These are phyloP conservation scores for Pleurotus salmoneostramineus DNA, from an alignment of 768 basidiomycete genomes.

Conservation along the genomic window DNA sequence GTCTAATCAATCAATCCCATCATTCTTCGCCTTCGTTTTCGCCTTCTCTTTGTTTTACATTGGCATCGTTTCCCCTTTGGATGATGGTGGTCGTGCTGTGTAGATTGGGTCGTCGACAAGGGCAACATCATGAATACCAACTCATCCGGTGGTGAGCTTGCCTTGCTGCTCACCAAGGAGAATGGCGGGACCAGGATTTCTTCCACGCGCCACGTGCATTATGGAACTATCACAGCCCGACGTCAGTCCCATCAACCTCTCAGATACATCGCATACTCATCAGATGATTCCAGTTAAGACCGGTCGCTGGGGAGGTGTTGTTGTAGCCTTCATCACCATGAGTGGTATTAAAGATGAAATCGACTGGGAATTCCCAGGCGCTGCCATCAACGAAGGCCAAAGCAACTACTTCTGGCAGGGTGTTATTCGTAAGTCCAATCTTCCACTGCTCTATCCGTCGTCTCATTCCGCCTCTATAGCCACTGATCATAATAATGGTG, in stretches of 20 bases:
- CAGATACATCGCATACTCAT: not conserved
- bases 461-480: slow-evolving; percentile 23
- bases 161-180: slow-evolving; percentile 58
- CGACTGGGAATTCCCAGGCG: slow-evolving; percentile 83
- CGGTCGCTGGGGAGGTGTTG: slow-evolving; percentile 74
- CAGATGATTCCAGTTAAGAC: slow-evolving; percentile 56
- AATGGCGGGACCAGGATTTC: slow-evolving; percentile 79
- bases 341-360: slow-evolving; percentile 81
- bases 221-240: slow-evolving; percentile 68
- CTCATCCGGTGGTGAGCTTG: slow-evolving; percentile 59
- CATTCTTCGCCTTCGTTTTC: not conserved
- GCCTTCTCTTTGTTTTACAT: no score
- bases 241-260: slow-evolving; percentile 28
- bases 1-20: not conserved
- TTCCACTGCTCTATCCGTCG: not conserved
- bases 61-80: not conserved
- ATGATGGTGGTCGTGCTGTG: not conserved
- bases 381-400: slow-evolving; percentile 59
- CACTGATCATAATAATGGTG: slow-evolving; percentile 41
- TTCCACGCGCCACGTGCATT: slow-evolving; percentile 79
- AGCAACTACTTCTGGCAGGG: slow-evolving; percentile 83
- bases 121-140: slow-evolving; percentile 67
- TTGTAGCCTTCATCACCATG: slow-evolving; percentile 86
- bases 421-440: slow-evolving; percentile 47
- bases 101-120: slow-evolving; percentile 71